Conservation (phyloP, 2,329 filamentous ascomycete genomes). For the Cordyceps fumosorosea region DNA sequence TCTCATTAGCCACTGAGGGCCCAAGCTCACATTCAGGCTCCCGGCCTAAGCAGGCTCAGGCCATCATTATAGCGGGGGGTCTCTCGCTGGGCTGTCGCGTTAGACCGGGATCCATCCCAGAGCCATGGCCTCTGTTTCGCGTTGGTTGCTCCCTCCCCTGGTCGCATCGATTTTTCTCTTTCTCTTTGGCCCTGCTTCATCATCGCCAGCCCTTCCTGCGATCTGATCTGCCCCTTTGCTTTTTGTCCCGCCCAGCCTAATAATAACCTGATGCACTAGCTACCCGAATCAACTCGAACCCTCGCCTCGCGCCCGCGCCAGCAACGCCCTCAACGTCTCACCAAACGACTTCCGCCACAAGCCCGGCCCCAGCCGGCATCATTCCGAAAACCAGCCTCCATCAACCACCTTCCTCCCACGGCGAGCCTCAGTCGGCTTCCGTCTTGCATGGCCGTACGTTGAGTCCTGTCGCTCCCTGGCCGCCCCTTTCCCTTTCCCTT, state of each 20-base stretch:
- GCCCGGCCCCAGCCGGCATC: slow-evolving; percentile 4
- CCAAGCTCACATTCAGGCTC: slow-evolving; percentile 11
- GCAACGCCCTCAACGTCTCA: slow-evolving; percentile 2
- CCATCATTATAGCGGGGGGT: slow-evolving; percentile 12
- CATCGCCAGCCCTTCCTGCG: background rate
- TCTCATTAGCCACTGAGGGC: slow-evolving; percentile 6
- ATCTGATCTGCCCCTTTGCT: background rate
- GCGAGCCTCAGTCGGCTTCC: slow-evolving; percentile 3
- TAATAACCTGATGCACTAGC: slow-evolving; percentile 8
- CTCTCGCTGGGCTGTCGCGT: slow-evolving; percentile 10
- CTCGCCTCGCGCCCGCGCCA: slow-evolving; percentile 5
- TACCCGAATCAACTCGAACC: slow-evolving; percentile 5
- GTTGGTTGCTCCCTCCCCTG: slow-evolving; percentile 9
- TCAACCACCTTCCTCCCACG: background rate
- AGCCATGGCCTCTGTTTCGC: slow-evolving; percentile 15
- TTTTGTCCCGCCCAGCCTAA: background rate
- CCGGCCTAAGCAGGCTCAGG: slow-evolving; percentile 10
- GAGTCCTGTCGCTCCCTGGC: background rate
- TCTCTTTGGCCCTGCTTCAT: background rate
- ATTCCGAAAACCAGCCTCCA: slow-evolving; percentile 2
- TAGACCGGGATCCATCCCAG: slow-evolving; percentile 11
- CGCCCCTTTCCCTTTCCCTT: background rate
- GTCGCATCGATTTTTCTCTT: slow-evolving; percentile 8
- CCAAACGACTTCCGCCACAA: slow-evolving; percentile 5
- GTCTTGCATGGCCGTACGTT: slow-evolving; percentile 7